Evolutionary conservation across 768 basidiomycete genomes (phyloP), one percentile per base, ranked within the genome.

Genomic region (Clathrus columnatus): DNA sequence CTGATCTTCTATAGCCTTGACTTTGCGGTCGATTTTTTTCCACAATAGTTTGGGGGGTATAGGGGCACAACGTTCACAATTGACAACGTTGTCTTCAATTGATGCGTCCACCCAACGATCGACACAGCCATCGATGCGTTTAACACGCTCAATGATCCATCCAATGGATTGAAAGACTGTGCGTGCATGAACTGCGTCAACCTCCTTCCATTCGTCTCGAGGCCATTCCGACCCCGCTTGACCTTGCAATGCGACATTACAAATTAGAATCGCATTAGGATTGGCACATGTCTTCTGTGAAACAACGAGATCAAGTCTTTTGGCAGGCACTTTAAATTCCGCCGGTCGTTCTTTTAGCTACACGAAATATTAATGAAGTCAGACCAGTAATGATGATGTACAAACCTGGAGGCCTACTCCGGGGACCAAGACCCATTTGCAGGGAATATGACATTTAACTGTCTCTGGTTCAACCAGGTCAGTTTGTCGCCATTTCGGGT

Each of bases 101-200:
- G 75, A 69, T 27, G 84, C 70, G 1, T 65, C 58, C 55, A 87
- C 84, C 94, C 94, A 97, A 2, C 73, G 63, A 24, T 70, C 71
- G 61, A 87, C 78, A 56, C 77, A 71, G 32, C 81, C 81, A 21
- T 85, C 80, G 55, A 91, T 79, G 56, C 83, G 80, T 11, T 87
- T 82, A 58, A 94, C 77, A 49, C 91, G 82, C 64, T 93, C 89
- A 21, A 91, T 72, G 18, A 96, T 70, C 93, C 94, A 97, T 1
- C 91, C 87, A 16, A 95, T 65, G 4, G 83, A 75, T 58, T 80
- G 81, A 74, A 93, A 95, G 1, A 83, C 85, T 10, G 78, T 72
- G 3, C 92, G 83, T 64, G 95, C 90, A 61, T 94, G 85, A 7
- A 91, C 73, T 61, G 88, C 85, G 67, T 95, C 91, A 44, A 97